Percentiles rank a stretch among this genome's conserved stretches.
phyloP scores from a whole-genome alignment of 192 early-diverging fungal species.

The Backusella circina region DNA sequence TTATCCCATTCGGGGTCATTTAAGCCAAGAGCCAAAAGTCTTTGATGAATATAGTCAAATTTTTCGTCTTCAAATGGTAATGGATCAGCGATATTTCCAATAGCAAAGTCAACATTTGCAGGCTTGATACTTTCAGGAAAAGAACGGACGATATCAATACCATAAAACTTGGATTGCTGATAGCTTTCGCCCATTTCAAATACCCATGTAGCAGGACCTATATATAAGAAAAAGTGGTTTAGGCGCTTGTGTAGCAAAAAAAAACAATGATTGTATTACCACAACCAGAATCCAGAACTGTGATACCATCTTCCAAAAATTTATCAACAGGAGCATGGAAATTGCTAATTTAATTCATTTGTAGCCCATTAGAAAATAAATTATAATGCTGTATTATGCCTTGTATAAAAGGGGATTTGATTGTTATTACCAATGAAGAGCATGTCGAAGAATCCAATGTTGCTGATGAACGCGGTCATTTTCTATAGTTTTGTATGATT shows the following conservation, averaged over 20 bases:
- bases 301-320: slow-evolving; percentile 19
- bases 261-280: slow-evolving; percentile 7
- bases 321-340: slow-evolving; percentile 22
- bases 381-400: background rate
- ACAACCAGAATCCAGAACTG: slow-evolving; percentile 30
- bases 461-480: slow-evolving; percentile 15
- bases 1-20: slow-evolving; percentile 3
- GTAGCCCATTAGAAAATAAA: background rate
- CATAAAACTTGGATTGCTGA: slow-evolving; percentile 42
- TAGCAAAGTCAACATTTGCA: slow-evolving; percentile 12
- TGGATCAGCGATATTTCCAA: slow-evolving; percentile 20
- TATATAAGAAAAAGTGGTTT: background rate
- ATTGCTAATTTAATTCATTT: slow-evolving; percentile 15
- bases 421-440: slow-evolving; percentile 16
- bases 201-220: slow-evolving; percentile 31
- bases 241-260: background rate
- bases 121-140: slow-evolving; percentile 33
- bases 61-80: slow-evolving; percentile 17
- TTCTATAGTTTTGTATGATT: background rate
- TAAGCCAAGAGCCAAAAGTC: background rate
- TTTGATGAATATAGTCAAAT: slow-evolving; percentile 17
- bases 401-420: background rate
- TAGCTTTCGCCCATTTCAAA: slow-evolving; percentile 50
- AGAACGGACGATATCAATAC: slow-evolving; percentile 42
- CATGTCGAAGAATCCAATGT: slow-evolving; percentile 22